phyloP scores from a whole-genome alignment of 257 asterid species.

The Mitragyna speciosa region DNA sequence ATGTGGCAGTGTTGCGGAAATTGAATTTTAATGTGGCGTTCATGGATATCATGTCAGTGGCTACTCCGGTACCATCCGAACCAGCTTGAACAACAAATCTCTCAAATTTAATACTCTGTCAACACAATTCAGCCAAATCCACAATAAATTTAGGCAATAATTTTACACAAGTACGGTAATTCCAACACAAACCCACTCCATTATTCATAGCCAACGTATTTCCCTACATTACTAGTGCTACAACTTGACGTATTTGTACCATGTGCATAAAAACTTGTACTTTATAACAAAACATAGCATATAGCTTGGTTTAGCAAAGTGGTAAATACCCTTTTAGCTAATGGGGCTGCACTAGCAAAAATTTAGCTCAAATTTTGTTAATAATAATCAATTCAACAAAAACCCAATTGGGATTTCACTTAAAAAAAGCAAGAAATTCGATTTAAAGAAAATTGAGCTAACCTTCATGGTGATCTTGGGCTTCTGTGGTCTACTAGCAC shows the following conservation, averaged over 20 bases:
- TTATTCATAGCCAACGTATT: too few relatives aligned
- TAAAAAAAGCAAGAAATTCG: neutral
- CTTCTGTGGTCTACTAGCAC: slow-evolving; percentile 69
- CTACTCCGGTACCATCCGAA: slow-evolving; percentile 59
- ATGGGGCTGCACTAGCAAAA: too few relatives aligned
- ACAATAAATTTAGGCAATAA: neutral
- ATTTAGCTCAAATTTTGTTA: neutral
- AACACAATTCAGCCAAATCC: neutral
- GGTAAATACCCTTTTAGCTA: too few relatives aligned
- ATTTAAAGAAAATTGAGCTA: slow-evolving; percentile 25
- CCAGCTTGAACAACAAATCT: slow-evolving; percentile 75
- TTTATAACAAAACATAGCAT: neutral
- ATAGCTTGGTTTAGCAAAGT: neutral
- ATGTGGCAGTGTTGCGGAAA: slow-evolving; percentile 62
- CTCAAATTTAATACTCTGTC: slow-evolving; percentile 64
- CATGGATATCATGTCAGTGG: slow-evolving; percentile 74
- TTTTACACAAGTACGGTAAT: neutral
- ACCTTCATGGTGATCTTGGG: slow-evolving; percentile 65
- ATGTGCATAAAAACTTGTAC: neutral
- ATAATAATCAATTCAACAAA: neutral
- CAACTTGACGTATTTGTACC: too few relatives aligned
- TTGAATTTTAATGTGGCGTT: slow-evolving; percentile 62
- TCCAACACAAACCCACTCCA: neutral
- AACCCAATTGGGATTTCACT: neutral
- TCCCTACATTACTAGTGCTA: too few relatives aligned